Conservation (phyloP, 305 asterid species). For the Fraxinus greggii region DNA sequence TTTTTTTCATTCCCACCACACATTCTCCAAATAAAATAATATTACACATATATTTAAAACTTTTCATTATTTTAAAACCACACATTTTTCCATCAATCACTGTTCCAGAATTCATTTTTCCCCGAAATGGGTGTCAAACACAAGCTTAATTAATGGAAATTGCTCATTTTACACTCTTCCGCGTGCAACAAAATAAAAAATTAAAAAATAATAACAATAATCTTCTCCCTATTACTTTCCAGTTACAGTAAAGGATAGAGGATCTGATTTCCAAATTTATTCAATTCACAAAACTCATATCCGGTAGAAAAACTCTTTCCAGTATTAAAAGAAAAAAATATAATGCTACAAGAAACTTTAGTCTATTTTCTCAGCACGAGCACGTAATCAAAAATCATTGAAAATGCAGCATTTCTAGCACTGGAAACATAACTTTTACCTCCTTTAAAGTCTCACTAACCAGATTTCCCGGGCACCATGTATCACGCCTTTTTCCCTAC, state of each 20-base stretch:
- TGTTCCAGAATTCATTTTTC: too few species aligned
- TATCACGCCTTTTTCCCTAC: constrained; percentile 88
- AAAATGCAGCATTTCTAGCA: constrained; percentile 11
- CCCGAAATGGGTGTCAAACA: too few species aligned
- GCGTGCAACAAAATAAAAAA: constrained; percentile 12
- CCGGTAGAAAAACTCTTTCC: neutral
- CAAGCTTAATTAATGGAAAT: constrained; percentile 15
- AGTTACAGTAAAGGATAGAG: neutral
- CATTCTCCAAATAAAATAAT: too few species aligned
- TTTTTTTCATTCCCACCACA: too few species aligned
- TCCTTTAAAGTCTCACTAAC: constrained; percentile 49
- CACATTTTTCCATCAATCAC: too few species aligned
- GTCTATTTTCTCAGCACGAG: neutral
- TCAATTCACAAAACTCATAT: neutral
- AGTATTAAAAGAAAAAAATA: neutral
- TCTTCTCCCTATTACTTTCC: constrained; percentile 1
- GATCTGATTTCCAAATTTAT: neutral
- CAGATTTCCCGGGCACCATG: constrained; percentile 91
- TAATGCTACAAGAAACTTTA: neutral
- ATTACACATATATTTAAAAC: too few species aligned
- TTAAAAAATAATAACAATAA: neutral
- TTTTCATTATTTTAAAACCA: too few species aligned
- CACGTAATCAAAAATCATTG: constrained; percentile 7
- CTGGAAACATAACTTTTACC: constrained; percentile 41
- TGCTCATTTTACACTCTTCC: constrained; percentile 17